phyloP scores from a whole-genome alignment of 352 stramenopile genomes.

The Thraustotheca clavata region DNA sequence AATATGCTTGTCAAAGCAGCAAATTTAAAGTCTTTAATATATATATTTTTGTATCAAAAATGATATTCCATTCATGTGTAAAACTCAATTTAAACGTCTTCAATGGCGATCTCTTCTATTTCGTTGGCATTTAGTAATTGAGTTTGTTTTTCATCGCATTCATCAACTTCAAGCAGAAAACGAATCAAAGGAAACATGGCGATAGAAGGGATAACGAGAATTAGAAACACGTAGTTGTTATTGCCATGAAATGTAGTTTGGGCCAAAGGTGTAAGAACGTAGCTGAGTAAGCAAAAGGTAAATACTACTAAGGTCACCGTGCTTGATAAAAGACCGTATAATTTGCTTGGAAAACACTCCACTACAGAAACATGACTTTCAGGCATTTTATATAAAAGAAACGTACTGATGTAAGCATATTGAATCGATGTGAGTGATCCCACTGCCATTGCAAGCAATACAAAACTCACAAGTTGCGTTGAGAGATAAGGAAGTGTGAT shows the following conservation, averaged over 20 bases:
- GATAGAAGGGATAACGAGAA: background rate
- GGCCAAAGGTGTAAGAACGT: background rate
- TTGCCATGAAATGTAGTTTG: slow-evolving; percentile 15
- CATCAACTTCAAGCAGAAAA: background rate
- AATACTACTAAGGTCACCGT: slow-evolving; percentile 5
- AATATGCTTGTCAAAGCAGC: too few species aligned
- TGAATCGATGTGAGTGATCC: slow-evolving; percentile 1
- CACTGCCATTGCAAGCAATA: background rate
- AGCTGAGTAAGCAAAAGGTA: slow-evolving; percentile 4
- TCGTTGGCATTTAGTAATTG: background rate
- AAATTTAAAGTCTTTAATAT: too few species aligned
- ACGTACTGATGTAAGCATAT: slow-evolving; percentile 20
- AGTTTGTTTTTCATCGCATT: background rate
- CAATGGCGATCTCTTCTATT: background rate
- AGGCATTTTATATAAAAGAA: background rate
- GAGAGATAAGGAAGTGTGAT: slow-evolving; percentile 4
- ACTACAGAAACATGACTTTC: slow-evolving; percentile 2
- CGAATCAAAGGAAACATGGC: background rate
- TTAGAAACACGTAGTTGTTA: slow-evolving; percentile 14
- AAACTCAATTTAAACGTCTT: too few species aligned
- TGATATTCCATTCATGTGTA: too few species aligned
- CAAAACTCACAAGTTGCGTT: background rate
- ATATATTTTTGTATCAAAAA: too few species aligned
- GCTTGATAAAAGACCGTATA: slow-evolving; percentile 14
- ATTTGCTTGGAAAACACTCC: slow-evolving; percentile 8